Base-by-base conservation (phyloP, 768 basidiomycete genomes). In the Lactifluus pinguis region DNA sequence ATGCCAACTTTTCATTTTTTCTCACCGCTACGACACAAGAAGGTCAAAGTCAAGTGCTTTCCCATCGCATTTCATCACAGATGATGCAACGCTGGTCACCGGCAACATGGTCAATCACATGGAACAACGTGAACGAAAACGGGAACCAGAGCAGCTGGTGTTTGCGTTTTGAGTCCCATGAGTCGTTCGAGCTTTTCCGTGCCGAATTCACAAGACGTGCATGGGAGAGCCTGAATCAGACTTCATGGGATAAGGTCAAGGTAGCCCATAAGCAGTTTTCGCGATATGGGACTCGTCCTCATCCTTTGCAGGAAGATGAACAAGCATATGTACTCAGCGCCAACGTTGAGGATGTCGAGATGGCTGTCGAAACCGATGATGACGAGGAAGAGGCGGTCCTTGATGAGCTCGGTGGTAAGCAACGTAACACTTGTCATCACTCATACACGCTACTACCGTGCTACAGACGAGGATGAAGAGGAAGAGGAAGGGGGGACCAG, bases 271-370 rank as follows among this genome's bases (percentile, higher is more conserved):
- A n/a, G 34, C 45, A n/a, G 34, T 42, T 45, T 42, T 19, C 30
- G 6, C 17, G 19, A n/a, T 6, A 32, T 47, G 45, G 30, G 29
- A 53, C 64, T 19, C 54, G 38, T 36, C 51, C 25, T 13, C 65
- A 91, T 87, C 68, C 5, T 48, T 41, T n/a, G 17, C 55, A 61
- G 60, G 38, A 79, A 25, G 93, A 94, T n/a, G 97, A 99, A 61
- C 88, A 87, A 73, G 78, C 75, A 38, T 99, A 98, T 70, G 83
- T 92, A 39, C 72, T 87, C 68, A 86, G 82, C 62, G 83, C 89
- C 13, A 81, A 79, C 63, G 76, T 79, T 57, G 89, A 95, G 69
- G 92, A 95, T 66, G 85, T 94, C 15, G 92, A 89, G 69, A 98
- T 98, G 95, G 79, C 71, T 51, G 61, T 49, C 0, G 88, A 86